Evolutionary conservation across 2,329 filamentous ascomycete species (phyloP).

Genomic region (Fusarium austroafricanum): DNA sequence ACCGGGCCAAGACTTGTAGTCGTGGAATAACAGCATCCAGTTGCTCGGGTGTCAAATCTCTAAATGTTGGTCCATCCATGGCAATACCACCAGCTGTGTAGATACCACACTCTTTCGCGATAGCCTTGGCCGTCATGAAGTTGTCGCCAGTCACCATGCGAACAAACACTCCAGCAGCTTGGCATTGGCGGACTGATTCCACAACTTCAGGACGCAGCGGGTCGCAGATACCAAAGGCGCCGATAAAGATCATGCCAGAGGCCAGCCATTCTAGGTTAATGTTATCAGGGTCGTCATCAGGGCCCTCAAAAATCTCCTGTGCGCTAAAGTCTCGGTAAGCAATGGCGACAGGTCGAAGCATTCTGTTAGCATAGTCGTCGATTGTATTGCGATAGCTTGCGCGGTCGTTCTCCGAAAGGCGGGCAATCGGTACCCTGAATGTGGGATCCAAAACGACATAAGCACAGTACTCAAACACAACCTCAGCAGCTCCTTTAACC

Average conservation of each 20-base stretch:
- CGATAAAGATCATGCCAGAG: slow-evolving; percentile 77
- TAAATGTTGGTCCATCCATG: slow-evolving; percentile 74
- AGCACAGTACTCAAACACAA: slow-evolving; percentile 61
- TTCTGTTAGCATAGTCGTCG: slow-evolving; percentile 70
- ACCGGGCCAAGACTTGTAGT: slow-evolving; percentile 65
- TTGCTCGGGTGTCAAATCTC: slow-evolving; percentile 64
- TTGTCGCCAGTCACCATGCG: slow-evolving; percentile 68
- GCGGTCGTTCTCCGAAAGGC: slow-evolving; percentile 50
- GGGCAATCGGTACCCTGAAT: slow-evolving; percentile 43
- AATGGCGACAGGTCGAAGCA: slow-evolving; percentile 80
- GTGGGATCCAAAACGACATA: slow-evolving; percentile 59
- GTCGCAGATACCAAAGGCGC: slow-evolving; percentile 74
- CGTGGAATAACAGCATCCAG: slow-evolving; percentile 64
- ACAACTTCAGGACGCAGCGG: slow-evolving; percentile 70
- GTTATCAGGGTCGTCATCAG: slow-evolving; percentile 50
- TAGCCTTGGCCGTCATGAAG: slow-evolving; percentile 71
- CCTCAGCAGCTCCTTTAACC: slow-evolving; percentile 69
- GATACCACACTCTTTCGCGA: slow-evolving; percentile 73
- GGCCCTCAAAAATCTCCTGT: slow-evolving; percentile 72
- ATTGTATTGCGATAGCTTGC: slow-evolving; percentile 51
- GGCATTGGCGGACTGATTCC: slow-evolving; percentile 69
- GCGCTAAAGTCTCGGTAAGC: slow-evolving; percentile 78
- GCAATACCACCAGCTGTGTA: slow-evolving; percentile 70
- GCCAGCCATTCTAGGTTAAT: slow-evolving; percentile 53
- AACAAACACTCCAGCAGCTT: slow-evolving; percentile 71